A percentile compares a stretch with the other conserved stretches of the same genome.
Conservation (phyloP, 2,329 filamentous ascomycete species). For the Fusarium nygamai region DNA sequence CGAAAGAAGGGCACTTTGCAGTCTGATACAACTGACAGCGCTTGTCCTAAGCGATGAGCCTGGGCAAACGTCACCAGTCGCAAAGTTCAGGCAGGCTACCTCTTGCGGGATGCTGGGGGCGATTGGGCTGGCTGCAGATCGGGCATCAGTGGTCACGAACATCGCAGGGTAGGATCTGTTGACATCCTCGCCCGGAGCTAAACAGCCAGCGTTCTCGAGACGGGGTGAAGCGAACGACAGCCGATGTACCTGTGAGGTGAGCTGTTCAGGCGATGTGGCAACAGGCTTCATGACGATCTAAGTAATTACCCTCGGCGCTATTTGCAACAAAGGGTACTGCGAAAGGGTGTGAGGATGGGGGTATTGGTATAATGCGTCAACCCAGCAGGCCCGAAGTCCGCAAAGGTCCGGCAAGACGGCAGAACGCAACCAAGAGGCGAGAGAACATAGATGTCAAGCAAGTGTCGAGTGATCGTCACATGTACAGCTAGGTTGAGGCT, state of each 20-base stretch:
- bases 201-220: slow-evolving; percentile 20
- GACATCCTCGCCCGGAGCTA: slow-evolving; percentile 18
- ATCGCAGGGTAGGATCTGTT: slow-evolving; percentile 34
- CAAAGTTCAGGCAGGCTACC: slow-evolving; percentile 12
- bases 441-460: slow-evolving; percentile 23
- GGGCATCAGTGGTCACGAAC: slow-evolving; percentile 45
- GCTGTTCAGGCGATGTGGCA: slow-evolving; percentile 45
- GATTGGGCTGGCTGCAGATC: slow-evolving; percentile 33
- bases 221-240: slow-evolving; percentile 41
- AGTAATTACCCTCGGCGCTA: slow-evolving; percentile 26
- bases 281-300: slow-evolving; percentile 39
- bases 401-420: slow-evolving; percentile 14
- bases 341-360: slow-evolving; percentile 25
- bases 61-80: background rate
- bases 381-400: background rate
- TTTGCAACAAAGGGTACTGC: slow-evolving; percentile 23
- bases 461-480: slow-evolving; percentile 31
- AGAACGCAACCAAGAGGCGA: slow-evolving; percentile 18
- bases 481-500: slow-evolving; percentile 29
- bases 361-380: slow-evolving; percentile 26
- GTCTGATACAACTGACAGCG: background rate
- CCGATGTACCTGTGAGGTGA: slow-evolving; percentile 49
- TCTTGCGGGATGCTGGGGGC: slow-evolving; percentile 15
- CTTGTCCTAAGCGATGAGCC: background rate
- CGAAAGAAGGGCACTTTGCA: background rate